A percentile compares a stretch with the other conserved stretches of the same genome.
These are phyloP conservation scores for Pterocarpus macrocarpus DNA, from an alignment of 306 rosid genomes.

Conservation along the genomic window DNA sequence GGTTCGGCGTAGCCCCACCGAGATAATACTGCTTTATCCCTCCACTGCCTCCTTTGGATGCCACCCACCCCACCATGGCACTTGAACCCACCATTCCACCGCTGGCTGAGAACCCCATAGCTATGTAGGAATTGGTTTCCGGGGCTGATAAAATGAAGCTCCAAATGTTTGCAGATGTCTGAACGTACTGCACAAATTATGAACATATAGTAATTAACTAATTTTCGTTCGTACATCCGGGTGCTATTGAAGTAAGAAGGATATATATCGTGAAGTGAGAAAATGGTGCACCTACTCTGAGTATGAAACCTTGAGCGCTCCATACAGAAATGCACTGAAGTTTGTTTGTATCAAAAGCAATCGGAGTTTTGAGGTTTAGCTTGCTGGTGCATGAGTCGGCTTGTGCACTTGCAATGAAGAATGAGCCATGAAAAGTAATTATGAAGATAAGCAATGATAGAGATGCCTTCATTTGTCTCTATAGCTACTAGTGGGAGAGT, in stretches of 20 bases:
- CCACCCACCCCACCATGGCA: conserved; percentile 81
- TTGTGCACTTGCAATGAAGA: conserved; percentile 50
- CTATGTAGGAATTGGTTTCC: conserved; percentile 64
- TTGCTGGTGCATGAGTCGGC: conserved; percentile 68
- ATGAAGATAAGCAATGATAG: conserved; percentile 29
- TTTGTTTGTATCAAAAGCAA: conserved; percentile 64
- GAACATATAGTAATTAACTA: background rate
- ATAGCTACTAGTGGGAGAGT: conserved; percentile 1
- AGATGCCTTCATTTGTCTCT: conserved; percentile 50
- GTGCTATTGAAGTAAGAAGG: background rate
- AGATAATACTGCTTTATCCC: conserved; percentile 62
- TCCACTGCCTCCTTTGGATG: conserved; percentile 51
- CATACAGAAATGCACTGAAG: conserved; percentile 72
- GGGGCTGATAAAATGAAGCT: conserved; percentile 79
- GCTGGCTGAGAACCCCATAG: conserved; percentile 70
- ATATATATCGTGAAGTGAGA: background rate
- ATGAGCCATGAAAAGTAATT: conserved; percentile 25
- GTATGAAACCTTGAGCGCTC: conserved; percentile 69
- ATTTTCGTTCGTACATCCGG: no score
- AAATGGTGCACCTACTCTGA: conserved; percentile 65
- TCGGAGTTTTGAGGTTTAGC: conserved; percentile 49
- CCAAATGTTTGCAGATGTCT: conserved; percentile 61
- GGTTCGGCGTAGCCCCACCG: conserved; percentile 62
- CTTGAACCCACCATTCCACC: conserved; percentile 79
- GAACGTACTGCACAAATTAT: conserved; percentile 57